These are phyloP conservation scores for Phalaenopsis equestris DNA, from an alignment of 106 monocot genomes.

Conservation along the genomic window DNA sequence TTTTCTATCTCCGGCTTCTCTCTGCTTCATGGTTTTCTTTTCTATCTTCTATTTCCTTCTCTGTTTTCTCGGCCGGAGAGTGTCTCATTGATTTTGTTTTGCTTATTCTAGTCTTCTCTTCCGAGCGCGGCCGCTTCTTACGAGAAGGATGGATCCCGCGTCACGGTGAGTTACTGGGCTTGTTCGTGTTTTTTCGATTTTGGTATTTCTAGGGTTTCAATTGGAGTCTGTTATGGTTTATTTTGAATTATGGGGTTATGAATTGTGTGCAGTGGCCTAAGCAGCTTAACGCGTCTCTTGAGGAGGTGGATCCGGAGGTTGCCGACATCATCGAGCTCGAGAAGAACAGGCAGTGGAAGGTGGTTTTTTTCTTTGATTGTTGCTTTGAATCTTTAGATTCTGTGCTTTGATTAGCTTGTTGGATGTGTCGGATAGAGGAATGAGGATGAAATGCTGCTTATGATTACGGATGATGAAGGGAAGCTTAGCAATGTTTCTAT, in stretches of 20 bases:
- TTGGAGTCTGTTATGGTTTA: background rate
- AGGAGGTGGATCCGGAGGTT: slow-evolving; percentile 83
- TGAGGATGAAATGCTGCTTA: no score
- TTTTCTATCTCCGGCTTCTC: slow-evolving; percentile 28
- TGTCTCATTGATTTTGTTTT: background rate
- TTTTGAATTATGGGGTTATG: background rate
- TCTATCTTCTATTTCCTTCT: background rate
- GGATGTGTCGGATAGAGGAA: no score
- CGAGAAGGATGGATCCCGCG: slow-evolving; percentile 34
- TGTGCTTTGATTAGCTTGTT: background rate
- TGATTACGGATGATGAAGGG: no score
- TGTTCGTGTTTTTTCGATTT: background rate
- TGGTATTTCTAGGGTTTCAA: background rate
- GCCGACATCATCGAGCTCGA: slow-evolving; percentile 91
- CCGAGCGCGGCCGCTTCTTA: slow-evolving; percentile 36
- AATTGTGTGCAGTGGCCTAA: slow-evolving; percentile 64
- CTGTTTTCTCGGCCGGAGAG: background rate
- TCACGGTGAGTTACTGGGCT: slow-evolving; percentile 26
- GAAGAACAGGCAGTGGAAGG: slow-evolving; percentile 98
- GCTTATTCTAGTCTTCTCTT: slow-evolving; percentile 43
- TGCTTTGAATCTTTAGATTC: background rate
- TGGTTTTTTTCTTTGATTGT: slow-evolving; percentile 8
- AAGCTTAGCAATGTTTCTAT: no score
- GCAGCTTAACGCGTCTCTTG: slow-evolving; percentile 75
- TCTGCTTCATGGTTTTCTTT: slow-evolving; percentile 47